phyloP scores from a whole-genome alignment of 257 asterid species.

The Oldenlandia corymbosa region DNA sequence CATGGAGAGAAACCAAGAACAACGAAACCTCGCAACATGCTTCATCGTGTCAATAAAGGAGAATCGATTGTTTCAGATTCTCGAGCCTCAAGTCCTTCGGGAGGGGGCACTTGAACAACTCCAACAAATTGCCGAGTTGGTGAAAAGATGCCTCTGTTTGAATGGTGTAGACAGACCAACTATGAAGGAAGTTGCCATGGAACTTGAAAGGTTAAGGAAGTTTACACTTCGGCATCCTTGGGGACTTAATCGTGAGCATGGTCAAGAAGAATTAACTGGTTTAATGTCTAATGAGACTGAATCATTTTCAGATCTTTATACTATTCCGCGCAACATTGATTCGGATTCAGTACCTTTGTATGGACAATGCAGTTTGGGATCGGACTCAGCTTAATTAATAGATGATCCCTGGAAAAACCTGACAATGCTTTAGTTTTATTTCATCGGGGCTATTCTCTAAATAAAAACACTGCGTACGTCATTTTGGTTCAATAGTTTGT shows the following conservation, averaged over 20 bases:
- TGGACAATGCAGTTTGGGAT: constrained; percentile 35
- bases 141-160: constrained; percentile 43
- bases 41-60: constrained; percentile 39
- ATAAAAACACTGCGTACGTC: no score
- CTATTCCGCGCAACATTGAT: constrained; percentile 26
- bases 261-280: constrained; percentile 21
- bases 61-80: constrained; percentile 40
- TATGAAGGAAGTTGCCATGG: constrained; percentile 72
- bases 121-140: constrained; percentile 38
- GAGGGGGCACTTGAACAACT: constrained; percentile 63
- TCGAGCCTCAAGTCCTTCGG: constrained; percentile 51
- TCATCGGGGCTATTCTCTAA: no score
- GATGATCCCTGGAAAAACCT: no score
- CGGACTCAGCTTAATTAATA: no score
- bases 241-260: constrained; percentile 21
- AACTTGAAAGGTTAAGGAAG: constrained; percentile 61
- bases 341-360: constrained; percentile 20
- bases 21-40: constrained; percentile 42
- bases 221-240: constrained; percentile 38
- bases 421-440: no score
- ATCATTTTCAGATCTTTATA: constrained; percentile 43
- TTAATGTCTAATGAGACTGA: constrained; percentile 21
- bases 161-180: constrained; percentile 61
- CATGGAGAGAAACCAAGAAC: constrained; percentile 34
- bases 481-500: no score